Percentiles rank a stretch among this genome's conserved stretches.
phyloP scores from a whole-genome alignment of 495 filamentous ascomycete genomes.

The Aspergillus heteromorphus region DNA sequence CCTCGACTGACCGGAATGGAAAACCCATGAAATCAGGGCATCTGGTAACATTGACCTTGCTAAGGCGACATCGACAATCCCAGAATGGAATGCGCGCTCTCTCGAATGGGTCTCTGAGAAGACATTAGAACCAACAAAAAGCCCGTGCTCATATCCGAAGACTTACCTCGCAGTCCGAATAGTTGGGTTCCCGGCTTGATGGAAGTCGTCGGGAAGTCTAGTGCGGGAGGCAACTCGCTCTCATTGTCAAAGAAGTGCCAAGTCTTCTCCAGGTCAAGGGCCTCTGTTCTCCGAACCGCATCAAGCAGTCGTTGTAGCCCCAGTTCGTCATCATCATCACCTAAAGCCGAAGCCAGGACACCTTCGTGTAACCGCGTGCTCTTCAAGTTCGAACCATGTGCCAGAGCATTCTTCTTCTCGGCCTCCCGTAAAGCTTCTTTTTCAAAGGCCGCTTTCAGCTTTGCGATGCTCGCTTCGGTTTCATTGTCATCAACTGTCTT shows the following conservation, averaged over 20 bases:
- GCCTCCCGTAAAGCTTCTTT: conserved; percentile 8
- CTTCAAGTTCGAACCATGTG: background rate
- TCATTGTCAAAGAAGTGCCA: conserved; percentile 63
- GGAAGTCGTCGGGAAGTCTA: conserved; percentile 31
- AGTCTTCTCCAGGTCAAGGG: conserved; percentile 50
- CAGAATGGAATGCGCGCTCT: conserved; percentile 62
- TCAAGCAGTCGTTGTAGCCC: conserved; percentile 54
- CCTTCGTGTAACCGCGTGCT: conserved; percentile 36
- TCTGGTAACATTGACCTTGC: conserved; percentile 55
- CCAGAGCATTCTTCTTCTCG: background rate
- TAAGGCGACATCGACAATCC: conserved; percentile 58
- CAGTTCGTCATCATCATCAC: conserved; percentile 50
- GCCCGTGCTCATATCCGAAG: background rate
- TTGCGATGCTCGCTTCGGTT: conserved; percentile 52
- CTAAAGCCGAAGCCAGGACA: conserved; percentile 37
- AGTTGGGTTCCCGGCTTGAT: conserved; percentile 22
- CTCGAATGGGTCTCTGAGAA: conserved; percentile 31
- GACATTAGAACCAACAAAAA: background rate
- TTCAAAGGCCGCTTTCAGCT: conserved; percentile 41
- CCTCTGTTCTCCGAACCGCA: conserved; percentile 72
- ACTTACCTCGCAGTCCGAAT: conserved; percentile 35
- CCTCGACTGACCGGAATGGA: conserved; percentile 50
- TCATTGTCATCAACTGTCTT: conserved; percentile 53
- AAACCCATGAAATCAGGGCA: conserved; percentile 67
- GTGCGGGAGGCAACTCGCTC: conserved; percentile 24